Evolutionary conservation across 2,329 filamentous ascomycete genomes (phyloP), one percentile per base, ranked within the genome.

Genomic region (Coniella vitis): DNA sequence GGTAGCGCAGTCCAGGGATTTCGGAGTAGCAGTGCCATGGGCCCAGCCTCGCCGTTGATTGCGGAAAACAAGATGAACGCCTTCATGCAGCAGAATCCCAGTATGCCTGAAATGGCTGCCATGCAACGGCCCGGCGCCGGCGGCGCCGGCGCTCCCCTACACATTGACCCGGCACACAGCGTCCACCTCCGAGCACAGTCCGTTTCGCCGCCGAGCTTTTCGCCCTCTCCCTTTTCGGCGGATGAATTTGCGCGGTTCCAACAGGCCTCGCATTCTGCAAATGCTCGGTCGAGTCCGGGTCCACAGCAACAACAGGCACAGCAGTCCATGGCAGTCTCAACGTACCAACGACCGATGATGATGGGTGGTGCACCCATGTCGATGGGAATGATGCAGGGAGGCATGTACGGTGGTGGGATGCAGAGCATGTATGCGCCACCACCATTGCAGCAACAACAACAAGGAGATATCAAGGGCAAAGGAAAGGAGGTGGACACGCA

Each of bases 201-300:
- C 16, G 69, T 73, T 4, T 79, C 76, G 21, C 76, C 76, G n/a
- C 63, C 69, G 20, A 78, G 75, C 73, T 72, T 73, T 35, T 71
- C 66, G 51, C 79, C 89, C 64, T 73, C 80, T 32, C 25, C 25
- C 25, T 95, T 96, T 67, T 86, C 75, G 53, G 75, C 90, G 21
- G 85, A 89, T 39, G 93, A 97, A 57, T 97, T 95, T 65, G 83
- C 87, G 41, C 82, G 83, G 54, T 97, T 95, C 66, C 86, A 90
- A 62, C 85, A 90, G 62, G 78, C 83, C 65, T 82, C 78, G 55
- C 78, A 78, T 54, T 71, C 66, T 13, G 68, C 67, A 22, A 68
- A 72, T 13, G 68, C 75, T 14, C 61, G 78, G 68, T 60, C 79
- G 69, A 70, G 78, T 70, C 64, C 80, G 68, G 63, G 88, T 78